phyloP scores from a whole-genome alignment of 768 basidiomycete species.

The Mycena polygramma region DNA sequence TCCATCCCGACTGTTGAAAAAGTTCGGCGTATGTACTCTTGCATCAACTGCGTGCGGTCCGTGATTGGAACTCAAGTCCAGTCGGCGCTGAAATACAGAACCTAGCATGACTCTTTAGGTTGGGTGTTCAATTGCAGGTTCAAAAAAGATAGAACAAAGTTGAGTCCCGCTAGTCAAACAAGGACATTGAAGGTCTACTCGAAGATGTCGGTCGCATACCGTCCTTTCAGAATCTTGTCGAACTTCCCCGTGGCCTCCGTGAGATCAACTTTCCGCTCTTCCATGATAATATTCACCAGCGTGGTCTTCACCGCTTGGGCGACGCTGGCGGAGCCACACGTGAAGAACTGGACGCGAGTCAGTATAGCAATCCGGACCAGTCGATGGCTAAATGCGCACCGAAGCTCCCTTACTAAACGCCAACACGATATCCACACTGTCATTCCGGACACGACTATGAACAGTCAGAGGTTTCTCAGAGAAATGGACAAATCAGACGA shows the following conservation, averaged over 20 bases:
- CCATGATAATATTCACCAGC: constrained; percentile 52
- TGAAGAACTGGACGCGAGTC: constrained; percentile 50
- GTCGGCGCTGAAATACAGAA: too few relatives aligned
- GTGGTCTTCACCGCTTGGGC: constrained; percentile 54
- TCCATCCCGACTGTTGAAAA: too few relatives aligned
- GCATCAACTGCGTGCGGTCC: too few relatives aligned
- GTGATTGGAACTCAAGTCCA: too few relatives aligned
- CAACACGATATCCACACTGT: constrained; percentile 48
- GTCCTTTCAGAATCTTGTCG: constrained; percentile 48
- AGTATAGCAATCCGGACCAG: too few relatives aligned
- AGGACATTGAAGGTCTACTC: constrained; percentile 34
- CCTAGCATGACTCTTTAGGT: too few relatives aligned
- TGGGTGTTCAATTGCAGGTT: too few relatives aligned
- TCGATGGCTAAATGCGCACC: constrained; percentile 34
- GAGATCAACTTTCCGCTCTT: constrained; percentile 33
- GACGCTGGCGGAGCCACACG: constrained; percentile 56
- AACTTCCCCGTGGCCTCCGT: constrained; percentile 48
- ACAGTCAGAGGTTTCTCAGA: too few relatives aligned
- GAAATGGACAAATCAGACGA: neutral
- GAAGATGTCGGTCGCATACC: constrained; percentile 62
- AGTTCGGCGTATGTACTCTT: too few relatives aligned
- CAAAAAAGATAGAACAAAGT: too few relatives aligned
- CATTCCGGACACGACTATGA: constrained; percentile 18
- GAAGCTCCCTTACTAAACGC: constrained; percentile 49
- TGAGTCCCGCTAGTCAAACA: too few relatives aligned